These are phyloP conservation scores for Tylopilus sp. DNA, from an alignment of 768 basidiomycete species.

Conservation along the genomic window DNA sequence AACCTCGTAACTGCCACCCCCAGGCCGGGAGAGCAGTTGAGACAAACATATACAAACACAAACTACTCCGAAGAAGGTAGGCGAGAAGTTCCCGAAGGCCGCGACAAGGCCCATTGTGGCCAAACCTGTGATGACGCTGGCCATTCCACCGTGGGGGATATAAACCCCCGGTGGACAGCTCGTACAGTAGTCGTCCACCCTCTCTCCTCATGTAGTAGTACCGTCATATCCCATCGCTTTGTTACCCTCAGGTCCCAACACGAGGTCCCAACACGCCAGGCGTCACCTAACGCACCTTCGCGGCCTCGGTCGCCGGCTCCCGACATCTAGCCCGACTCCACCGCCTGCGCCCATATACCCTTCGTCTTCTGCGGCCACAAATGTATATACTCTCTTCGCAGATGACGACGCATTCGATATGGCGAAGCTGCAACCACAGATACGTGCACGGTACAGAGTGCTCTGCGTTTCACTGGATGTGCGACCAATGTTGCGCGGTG, in stretches of 20 bases:
- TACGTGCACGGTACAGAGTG: constrained; percentile 82
- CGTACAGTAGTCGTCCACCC: too few relatives aligned
- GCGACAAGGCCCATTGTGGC: too few relatives aligned
- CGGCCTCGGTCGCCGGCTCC: constrained; percentile 71
- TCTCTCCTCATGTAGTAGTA: too few relatives aligned
- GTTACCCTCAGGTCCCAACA: too few relatives aligned
- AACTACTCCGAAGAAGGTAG: too few relatives aligned
- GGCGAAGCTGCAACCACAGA: constrained; percentile 71
- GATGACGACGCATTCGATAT: constrained; percentile 53
- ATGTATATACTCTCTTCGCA: too few relatives aligned
- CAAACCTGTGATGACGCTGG: too few relatives aligned
- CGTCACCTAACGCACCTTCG: constrained; percentile 70
- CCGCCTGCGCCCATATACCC: background rate
- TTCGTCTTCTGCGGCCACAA: background rate
- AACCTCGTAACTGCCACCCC: background rate
- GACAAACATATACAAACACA: constrained; percentile 36
- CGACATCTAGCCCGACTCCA: constrained; percentile 64
- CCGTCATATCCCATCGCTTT: too few relatives aligned
- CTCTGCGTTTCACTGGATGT: constrained; percentile 83
- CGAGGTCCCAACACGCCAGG: constrained; percentile 49
- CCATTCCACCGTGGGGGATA: too few relatives aligned
- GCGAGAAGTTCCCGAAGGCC: too few relatives aligned
- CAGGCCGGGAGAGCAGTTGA: background rate
- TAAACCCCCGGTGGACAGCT: too few relatives aligned
- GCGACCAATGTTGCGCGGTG: too few relatives aligned